Percentiles rank a stretch among this genome's conserved stretches.
phyloP scores from a whole-genome alignment of 306 rosid genomes.

The Dicorynia guianensis region DNA sequence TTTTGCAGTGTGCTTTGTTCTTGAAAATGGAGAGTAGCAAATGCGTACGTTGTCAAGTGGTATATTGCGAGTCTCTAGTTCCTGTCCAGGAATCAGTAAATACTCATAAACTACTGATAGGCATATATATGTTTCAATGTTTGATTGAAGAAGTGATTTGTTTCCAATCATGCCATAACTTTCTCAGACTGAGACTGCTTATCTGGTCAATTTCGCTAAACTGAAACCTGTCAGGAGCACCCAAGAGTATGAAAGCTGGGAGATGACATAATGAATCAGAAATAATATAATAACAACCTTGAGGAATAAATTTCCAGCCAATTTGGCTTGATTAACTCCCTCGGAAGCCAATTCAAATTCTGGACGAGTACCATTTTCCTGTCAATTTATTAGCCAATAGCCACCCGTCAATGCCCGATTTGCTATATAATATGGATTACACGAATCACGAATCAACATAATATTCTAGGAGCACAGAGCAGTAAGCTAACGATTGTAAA shows the following conservation, averaged over 20 bases:
- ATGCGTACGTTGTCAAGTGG: constrained; percentile 68
- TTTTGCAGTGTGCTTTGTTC: constrained; percentile 48
- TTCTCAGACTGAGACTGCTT: too few relatives aligned
- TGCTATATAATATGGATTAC: background rate
- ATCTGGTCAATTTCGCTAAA: too few relatives aligned
- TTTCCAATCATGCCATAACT: too few relatives aligned
- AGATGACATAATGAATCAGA: background rate
- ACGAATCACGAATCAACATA: too few relatives aligned
- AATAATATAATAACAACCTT: constrained; percentile 48
- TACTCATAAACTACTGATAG: background rate
- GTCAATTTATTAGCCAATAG: constrained; percentile 23
- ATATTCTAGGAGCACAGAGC: too few relatives aligned
- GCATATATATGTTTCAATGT: background rate
- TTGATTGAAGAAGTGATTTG: too few relatives aligned
- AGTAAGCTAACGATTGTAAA: too few relatives aligned
- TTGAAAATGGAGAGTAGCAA: constrained; percentile 87
- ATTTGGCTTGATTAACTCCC: constrained; percentile 70
- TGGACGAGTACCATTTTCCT: constrained; percentile 81
- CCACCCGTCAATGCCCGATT: background rate
- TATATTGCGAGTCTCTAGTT: constrained; percentile 56
- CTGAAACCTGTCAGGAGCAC: background rate
- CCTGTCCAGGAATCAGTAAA: constrained; percentile 49
- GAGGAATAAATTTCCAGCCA: constrained; percentile 65
- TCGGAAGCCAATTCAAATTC: constrained; percentile 78
- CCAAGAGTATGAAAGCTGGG: background rate